Percentiles rank a stretch among this genome's conserved stretches.
Conservation (phyloP, 306 rosid genomes). For the Cucurbita argyrosperma region DNA sequence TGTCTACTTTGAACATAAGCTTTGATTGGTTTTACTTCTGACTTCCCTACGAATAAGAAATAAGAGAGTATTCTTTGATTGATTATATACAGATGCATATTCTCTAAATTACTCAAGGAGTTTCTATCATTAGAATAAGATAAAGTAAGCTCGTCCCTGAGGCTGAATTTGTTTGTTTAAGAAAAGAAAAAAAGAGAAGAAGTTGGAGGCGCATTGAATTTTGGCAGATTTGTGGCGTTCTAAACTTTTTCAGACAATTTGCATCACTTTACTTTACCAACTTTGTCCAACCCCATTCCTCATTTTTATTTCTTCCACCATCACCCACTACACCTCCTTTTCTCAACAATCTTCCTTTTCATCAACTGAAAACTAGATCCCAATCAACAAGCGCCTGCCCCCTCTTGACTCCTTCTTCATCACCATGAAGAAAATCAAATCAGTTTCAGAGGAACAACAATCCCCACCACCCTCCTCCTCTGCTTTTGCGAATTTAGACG, state of each 20-base stretch:
- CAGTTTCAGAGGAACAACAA: not conserved
- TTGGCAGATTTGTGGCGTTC: slow-evolving; percentile 62
- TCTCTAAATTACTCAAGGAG: too few relatives aligned
- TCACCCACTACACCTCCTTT: not conserved
- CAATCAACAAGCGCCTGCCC: too few relatives aligned
- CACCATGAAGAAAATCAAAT: not conserved
- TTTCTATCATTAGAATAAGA: not conserved
- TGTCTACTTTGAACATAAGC: too few relatives aligned
- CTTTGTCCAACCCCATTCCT: not conserved
- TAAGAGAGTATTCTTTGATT: too few relatives aligned
- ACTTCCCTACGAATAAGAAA: too few relatives aligned
- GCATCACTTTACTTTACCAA: slow-evolving; percentile 9
- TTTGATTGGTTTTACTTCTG: too few relatives aligned
- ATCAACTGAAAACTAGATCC: not conserved
- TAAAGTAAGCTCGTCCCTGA: not conserved
- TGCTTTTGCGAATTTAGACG: slow-evolving; percentile 41
- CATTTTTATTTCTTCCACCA: not conserved
- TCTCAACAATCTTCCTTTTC: not conserved
- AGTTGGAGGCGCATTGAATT: slow-evolving; percentile 52
- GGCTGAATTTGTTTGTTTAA: not conserved
- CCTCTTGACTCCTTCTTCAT: too few relatives aligned
- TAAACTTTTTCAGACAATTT: slow-evolving; percentile 18
- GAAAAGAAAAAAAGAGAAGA: slow-evolving; percentile 4
- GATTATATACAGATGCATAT: too few relatives aligned
- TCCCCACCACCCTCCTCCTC: not conserved